These are phyloP conservation scores for Halteria grandinella DNA, from an alignment of 73 alveolate species.

Conservation along the genomic window DNA sequence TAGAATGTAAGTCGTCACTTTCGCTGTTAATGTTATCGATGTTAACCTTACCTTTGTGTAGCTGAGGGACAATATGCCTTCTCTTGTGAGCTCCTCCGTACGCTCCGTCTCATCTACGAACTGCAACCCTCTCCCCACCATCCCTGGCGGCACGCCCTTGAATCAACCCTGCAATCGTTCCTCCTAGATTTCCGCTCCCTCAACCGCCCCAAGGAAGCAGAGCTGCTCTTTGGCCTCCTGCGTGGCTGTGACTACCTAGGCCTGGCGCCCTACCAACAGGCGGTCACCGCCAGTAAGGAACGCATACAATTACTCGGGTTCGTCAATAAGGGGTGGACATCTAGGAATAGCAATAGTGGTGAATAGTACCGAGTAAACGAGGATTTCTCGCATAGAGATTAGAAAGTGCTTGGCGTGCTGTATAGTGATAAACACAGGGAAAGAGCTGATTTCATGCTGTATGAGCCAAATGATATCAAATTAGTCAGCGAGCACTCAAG, in stretches of 20 bases:
- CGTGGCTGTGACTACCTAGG: constrained; percentile 52
- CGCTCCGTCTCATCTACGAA: constrained; percentile 41
- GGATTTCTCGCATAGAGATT: constrained; percentile 26
- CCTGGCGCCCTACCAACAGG: constrained; percentile 40
- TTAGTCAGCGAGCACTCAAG: constrained; percentile 2
- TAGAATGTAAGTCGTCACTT: too few species aligned
- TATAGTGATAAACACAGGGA: constrained; percentile 43
- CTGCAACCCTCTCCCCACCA: constrained; percentile 7
- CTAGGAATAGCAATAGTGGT: background rate
- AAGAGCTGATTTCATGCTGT: constrained; percentile 18
- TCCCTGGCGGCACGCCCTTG: constrained; percentile 45
- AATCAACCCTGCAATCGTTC: constrained; percentile 15
- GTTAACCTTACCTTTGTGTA: too few species aligned
- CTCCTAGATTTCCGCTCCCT: constrained; percentile 11
- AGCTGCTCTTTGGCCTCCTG: constrained; percentile 40
- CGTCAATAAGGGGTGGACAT: constrained; percentile 26
- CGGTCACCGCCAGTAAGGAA: constrained; percentile 33
- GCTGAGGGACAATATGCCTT: constrained; percentile 63
- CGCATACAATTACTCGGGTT: constrained; percentile 30
- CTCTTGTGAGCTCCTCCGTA: constrained; percentile 48
- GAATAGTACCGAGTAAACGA: constrained; percentile 24
- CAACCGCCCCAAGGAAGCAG: constrained; percentile 44
- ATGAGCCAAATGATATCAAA: constrained; percentile 31
- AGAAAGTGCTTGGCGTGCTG: constrained; percentile 33
- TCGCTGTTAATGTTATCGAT: too few species aligned